phyloP scores from a whole-genome alignment of 2,329 filamentous ascomycete species.

The Fusarium brevicatenulatum region DNA sequence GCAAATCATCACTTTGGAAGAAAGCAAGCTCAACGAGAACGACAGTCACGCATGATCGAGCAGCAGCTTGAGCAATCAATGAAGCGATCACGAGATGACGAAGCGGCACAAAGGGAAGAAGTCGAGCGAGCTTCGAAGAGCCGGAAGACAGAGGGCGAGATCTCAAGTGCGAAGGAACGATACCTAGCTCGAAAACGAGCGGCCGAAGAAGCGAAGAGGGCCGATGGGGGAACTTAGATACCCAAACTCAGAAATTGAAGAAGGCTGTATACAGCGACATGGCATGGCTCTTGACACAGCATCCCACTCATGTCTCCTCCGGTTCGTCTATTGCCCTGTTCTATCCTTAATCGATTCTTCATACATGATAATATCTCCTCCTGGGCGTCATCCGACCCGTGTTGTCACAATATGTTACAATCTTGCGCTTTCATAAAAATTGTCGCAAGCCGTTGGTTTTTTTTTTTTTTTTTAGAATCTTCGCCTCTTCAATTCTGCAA shows the following conservation, averaged over 20 bases:
- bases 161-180: conserved; percentile 80
- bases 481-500: not conserved
- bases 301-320: conserved; percentile 21
- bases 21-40: conserved; percentile 75
- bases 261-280: conserved; percentile 25
- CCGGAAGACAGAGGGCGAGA: conserved; percentile 79
- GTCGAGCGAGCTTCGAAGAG: conserved; percentile 76
- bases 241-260: conserved; percentile 33
- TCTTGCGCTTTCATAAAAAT: conserved; percentile 10
- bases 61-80: conserved; percentile 78
- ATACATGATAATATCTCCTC: conserved; percentile 12
- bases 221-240: conserved; percentile 47
- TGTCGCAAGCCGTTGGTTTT: conserved; percentile 14
- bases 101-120: conserved; percentile 70
- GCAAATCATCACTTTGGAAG: conserved; percentile 57
- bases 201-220: conserved; percentile 71
- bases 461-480: not conserved
- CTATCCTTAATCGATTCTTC: conserved; percentile 25
- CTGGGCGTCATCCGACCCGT: conserved; percentile 7
- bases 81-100: conserved; percentile 76
- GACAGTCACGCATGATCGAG: conserved; percentile 82
- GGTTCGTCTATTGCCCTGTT: conserved; percentile 34
- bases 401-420: conserved; percentile 45
- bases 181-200: conserved; percentile 82
- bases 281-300: conserved; percentile 30